These are phyloP conservation scores for Cryptococcus sp. DNA, from an alignment of 1,284 basidiomycete species.

Conservation along the genomic window DNA sequence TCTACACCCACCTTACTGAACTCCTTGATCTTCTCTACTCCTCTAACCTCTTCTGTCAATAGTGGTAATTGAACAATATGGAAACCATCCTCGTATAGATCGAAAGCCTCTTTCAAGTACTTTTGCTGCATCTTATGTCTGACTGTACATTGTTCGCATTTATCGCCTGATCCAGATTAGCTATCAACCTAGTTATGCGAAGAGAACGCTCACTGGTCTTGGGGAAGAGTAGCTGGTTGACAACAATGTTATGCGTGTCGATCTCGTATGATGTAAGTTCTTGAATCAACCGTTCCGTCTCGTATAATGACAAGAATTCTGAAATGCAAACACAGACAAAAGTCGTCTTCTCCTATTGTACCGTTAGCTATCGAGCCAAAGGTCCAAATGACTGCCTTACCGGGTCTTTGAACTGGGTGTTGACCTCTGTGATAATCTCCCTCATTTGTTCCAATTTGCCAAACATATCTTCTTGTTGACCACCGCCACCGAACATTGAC, in stretches of 20 bases:
- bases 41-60: constrained; percentile 93
- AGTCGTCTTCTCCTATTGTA: constrained; percentile 81
- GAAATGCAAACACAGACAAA: constrained; percentile 99
- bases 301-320: constrained; percentile 95
- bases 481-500: constrained; percentile 80
- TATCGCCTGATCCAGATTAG: constrained; percentile 57
- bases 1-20: constrained; percentile 60
- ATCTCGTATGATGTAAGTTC: constrained; percentile 95
- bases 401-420: constrained; percentile 98
- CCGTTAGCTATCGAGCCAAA: neutral
- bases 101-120: constrained; percentile 87
- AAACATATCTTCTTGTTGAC: constrained; percentile 94
- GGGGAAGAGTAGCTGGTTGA: constrained; percentile 95
- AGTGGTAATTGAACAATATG: constrained; percentile 89
- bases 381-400: constrained; percentile 50
- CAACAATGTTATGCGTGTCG: constrained; percentile 97
- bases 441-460: constrained; percentile 97
- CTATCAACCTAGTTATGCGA: neutral
- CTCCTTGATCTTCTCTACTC: constrained; percentile 83
- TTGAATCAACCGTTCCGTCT: constrained; percentile 95
- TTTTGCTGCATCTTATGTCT: constrained; percentile 98
- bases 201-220: constrained; percentile 62
- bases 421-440: constrained; percentile 95
- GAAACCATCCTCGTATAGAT: constrained; percentile 95
- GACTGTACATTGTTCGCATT: constrained; percentile 92